Evolutionary conservation across 495 filamentous ascomycete species (phyloP), one percentile per base, ranked within the genome.

Genomic region (Bombardia bombarda): DNA sequence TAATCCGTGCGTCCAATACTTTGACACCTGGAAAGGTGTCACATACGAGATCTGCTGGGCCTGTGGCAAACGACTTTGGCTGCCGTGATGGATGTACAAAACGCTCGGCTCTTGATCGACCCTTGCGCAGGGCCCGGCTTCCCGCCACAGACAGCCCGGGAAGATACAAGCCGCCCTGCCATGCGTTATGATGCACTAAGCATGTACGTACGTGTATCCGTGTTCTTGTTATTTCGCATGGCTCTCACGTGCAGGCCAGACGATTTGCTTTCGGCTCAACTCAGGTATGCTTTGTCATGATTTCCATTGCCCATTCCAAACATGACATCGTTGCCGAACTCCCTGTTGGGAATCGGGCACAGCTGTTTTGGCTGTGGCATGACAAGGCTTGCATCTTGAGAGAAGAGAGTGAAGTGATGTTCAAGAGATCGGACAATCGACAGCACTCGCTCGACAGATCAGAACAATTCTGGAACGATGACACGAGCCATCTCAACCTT

Each of bases 401-500:
- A 43, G 34, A 48, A 32, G 58, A 57, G 56, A 50, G 36, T 8
- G 46, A 20, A 19, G 34, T 32, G 56, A 57, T 57, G 52, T 38
- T 7, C 52, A 14, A 18, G 26, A 38, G 41, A 33, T 50, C 28
- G 28, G 40, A 46, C 21, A 50, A 55, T 53, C 51, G 47, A 39
- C 40, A 42, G 20, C 42, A 43, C 46, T 9, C 41, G 18, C 43
- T 14, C 31, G 35, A 43, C 46, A 50, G 47, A 55, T 51, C 57
- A 51, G 36, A 49, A 49, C 20, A 20, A 30, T 55, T 62, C 58
- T 62, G 48, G 55, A 59, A 63, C 47, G 17, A 31, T 24, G 43
- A 46, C 33, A 44, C 43, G 39, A 43, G 41, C 38, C 49, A 38
- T 55, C 24, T 42, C 30, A 51, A 51, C 38, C 45, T 42, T 46